These are phyloP conservation scores for Theileria annulata DNA, from an alignment of 169 alveolate species.

Conservation along the genomic window DNA sequence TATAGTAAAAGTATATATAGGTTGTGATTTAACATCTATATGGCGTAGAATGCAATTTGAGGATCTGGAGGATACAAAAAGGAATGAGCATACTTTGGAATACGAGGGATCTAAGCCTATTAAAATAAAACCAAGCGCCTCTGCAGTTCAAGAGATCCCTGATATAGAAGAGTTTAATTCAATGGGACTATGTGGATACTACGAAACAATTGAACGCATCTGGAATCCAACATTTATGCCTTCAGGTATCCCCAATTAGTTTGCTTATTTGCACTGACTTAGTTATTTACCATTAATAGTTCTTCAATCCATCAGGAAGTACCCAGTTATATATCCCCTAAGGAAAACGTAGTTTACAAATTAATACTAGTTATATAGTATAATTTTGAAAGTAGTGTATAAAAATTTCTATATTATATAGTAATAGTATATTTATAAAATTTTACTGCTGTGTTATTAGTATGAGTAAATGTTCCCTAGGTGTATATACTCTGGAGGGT, in stretches of 20 bases:
- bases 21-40: conserved; percentile 70
- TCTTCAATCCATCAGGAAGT: not conserved
- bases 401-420: not conserved
- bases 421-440: not conserved
- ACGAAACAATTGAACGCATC: conserved; percentile 79
- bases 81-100: conserved; percentile 56
- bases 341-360: not conserved
- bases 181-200: conserved; percentile 81
- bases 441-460: conserved; percentile 9
- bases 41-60: conserved; percentile 70
- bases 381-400: not conserved
- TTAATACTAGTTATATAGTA: too few species aligned
- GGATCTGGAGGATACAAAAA: conserved; percentile 25
- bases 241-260: conserved; percentile 29
- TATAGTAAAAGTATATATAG: conserved; percentile 15
- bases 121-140: conserved; percentile 56
- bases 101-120: conserved; percentile 51
- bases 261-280: too few species aligned
- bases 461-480: conserved; percentile 66
- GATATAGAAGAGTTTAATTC: conserved; percentile 59
- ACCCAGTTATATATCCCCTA: not conserved
- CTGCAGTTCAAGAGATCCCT: conserved; percentile 62
- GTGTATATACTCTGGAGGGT: conserved; percentile 95
- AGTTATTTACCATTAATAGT: not conserved
- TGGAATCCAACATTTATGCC: conserved; percentile 74